Conservation (phyloP, 805 yeast species). For the Kazachstania viticola region DNA sequence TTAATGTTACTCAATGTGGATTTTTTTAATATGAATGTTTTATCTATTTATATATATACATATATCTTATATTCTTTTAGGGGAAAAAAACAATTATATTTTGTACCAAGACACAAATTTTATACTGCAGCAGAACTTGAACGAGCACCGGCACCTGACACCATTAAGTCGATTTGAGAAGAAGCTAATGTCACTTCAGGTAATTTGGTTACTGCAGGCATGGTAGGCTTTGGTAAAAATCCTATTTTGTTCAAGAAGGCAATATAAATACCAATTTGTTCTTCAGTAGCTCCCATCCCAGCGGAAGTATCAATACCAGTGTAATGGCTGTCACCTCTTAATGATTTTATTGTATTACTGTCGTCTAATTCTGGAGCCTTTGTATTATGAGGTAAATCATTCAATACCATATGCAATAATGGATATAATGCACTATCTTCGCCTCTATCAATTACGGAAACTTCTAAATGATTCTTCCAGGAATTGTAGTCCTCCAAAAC, state of each 20-base stretch:
- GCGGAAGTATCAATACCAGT: constrained; percentile 54
- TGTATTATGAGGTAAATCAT: constrained; percentile 79
- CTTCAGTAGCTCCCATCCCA: constrained; percentile 65
- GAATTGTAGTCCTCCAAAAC: constrained; percentile 51
- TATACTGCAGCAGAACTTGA: constrained; percentile 41
- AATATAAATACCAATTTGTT: constrained; percentile 63
- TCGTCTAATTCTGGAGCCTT: constrained; percentile 96
- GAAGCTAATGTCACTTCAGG: constrained; percentile 47
- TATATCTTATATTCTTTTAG: no score
- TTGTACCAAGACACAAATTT: no score
- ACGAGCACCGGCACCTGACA: constrained; percentile 67
- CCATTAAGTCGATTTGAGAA: constrained; percentile 45
- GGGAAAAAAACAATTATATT: no score
- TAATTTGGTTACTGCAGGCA: constrained; percentile 31
- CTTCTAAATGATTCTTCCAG: constrained; percentile 73
- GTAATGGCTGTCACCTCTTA: constrained; percentile 48
- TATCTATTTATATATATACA: no score
- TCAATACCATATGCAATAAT: constrained; percentile 85
- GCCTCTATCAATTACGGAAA: constrained; percentile 59
- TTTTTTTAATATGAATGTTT: background rate
- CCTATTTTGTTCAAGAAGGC: constrained; percentile 73
- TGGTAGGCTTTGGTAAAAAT: constrained; percentile 56
- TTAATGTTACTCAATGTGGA: constrained; percentile 24
- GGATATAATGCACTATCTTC: constrained; percentile 87
- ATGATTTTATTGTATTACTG: constrained; percentile 59